Conservation (phyloP, 2,329 filamentous ascomycete genomes). For the Fusarium sp. region DNA sequence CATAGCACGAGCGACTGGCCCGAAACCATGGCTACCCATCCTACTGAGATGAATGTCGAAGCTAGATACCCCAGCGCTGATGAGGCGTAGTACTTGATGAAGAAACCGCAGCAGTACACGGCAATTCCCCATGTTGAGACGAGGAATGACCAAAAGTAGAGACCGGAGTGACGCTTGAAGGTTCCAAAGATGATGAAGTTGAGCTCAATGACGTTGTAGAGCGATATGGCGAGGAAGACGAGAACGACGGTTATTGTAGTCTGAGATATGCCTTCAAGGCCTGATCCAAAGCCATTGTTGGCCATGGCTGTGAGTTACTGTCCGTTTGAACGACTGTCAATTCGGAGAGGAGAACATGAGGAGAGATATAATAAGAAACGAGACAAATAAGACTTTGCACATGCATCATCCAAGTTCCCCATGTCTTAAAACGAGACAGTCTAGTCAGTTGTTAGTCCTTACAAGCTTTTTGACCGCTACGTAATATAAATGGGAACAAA, state of each 20-base stretch:
- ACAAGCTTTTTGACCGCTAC: slow-evolving; percentile 10
- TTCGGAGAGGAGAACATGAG: neutral
- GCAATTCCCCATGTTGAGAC: slow-evolving; percentile 48
- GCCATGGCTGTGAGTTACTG: slow-evolving; percentile 6
- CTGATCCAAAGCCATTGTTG: slow-evolving; percentile 36
- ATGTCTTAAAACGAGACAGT: neutral
- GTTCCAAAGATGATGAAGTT: slow-evolving; percentile 48
- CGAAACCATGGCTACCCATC: slow-evolving; percentile 62
- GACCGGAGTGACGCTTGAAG: slow-evolving; percentile 47
- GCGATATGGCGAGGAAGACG: slow-evolving; percentile 45
- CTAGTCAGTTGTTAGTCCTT: neutral
- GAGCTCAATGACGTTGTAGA: slow-evolving; percentile 51
- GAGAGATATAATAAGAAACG: too few relatives aligned
- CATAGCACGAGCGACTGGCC: slow-evolving; percentile 70
- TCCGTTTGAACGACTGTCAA: neutral
- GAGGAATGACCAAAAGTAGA: slow-evolving; percentile 54
- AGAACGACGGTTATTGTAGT: slow-evolving; percentile 39
- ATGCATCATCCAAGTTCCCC: neutral
- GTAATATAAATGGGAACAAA: neutral
- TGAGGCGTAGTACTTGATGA: slow-evolving; percentile 50
- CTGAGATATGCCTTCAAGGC: slow-evolving; percentile 32
- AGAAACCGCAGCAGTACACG: slow-evolving; percentile 55
- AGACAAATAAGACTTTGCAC: neutral
- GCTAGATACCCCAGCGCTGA: slow-evolving; percentile 34
- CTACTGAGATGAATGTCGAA: slow-evolving; percentile 33